Evolutionary conservation across 768 basidiomycete species (phyloP), one percentile per base, ranked within the genome.

Genomic region (Austroboletus eburneus): DNA sequence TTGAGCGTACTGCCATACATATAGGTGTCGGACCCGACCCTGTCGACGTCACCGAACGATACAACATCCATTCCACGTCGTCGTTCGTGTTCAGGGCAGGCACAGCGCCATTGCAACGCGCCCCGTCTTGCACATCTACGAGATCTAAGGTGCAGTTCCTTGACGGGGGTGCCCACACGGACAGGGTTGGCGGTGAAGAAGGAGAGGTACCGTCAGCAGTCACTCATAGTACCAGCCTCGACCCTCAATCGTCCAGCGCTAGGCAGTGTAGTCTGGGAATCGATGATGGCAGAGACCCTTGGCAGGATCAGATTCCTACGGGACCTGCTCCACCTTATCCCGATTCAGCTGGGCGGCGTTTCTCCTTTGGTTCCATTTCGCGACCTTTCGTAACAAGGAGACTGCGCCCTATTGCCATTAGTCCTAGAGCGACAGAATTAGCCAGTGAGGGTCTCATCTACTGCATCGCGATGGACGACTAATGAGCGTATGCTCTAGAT

Each of bases 41-140:
- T 21, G 66, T 84, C 48, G 88, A 95, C 38, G 74, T 90, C 14
- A 78, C 74, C 10, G 94, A 97, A 63, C 83, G 88, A 47, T 84
- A 87, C 61, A 72, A 72, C 25, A 71, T 93, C 24, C 83, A 89
- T 57, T 81, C 82, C 30, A 78, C 84, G 13, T 79, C 80, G 1
- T 79, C 79, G 25, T 76, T 81, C 5, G 84, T 87, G 64, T 96
- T 93, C 65, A 75, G 75, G 41, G 87, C 87, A 0, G 72, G 74
- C 1, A 66, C 70, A 4, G 53, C 65, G 16, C 13, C 30, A 46
- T 44, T 22, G 10, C 42, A 38, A 17, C 49, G 55, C 18, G 46
- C 51, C 22, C 29, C 42, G 9, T 58, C n/a, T n/a, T n/a, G n/a
- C n/a, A n/a, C n/a, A n/a, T n/a, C 57, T 36, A 49, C 52, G 9